Conservation (phyloP, 805 yeast species). For the Wickerhamomyces bovis region DNA sequence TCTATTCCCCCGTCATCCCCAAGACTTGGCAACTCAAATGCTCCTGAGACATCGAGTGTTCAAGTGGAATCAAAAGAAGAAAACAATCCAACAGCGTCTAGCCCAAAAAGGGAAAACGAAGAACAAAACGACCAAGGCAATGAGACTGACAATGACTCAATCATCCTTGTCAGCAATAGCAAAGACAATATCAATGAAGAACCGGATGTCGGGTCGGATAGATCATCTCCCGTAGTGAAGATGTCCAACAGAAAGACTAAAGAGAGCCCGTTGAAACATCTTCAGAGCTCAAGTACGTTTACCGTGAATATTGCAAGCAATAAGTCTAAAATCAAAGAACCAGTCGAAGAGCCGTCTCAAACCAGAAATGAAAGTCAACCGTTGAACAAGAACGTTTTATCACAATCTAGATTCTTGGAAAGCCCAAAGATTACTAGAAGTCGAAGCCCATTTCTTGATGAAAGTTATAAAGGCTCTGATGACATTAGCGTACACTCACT, state of each 20-base stretch:
- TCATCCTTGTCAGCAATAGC: constrained; percentile 21
- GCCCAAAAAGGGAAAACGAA: neutral
- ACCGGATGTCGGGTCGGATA: neutral
- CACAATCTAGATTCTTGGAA: constrained; percentile 17
- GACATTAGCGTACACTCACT: constrained; percentile 4
- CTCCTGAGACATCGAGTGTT: neutral
- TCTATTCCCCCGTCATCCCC: neutral
- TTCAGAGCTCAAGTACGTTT: neutral
- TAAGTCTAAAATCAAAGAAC: neutral
- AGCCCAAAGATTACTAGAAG: constrained; percentile 17
- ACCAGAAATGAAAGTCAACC: constrained; percentile 3
- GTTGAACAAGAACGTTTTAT: constrained; percentile 11
- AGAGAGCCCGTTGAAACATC: neutral
- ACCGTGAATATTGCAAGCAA: constrained; percentile 1
- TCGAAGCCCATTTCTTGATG: constrained; percentile 23
- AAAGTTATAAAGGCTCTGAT: constrained; percentile 14
- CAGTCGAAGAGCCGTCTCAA: neutral
- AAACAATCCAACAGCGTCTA: neutral
- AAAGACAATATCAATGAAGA: constrained; percentile 6
- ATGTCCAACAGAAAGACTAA: neutral
- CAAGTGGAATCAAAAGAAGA: neutral
- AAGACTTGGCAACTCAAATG: neutral
- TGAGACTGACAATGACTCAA: constrained; percentile 15
- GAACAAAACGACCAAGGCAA: constrained; percentile 1
- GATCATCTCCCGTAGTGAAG: neutral